These are phyloP conservation scores for Areca catechu DNA, from an alignment of 176 grass and related monocot genomes.

Conservation along the genomic window DNA sequence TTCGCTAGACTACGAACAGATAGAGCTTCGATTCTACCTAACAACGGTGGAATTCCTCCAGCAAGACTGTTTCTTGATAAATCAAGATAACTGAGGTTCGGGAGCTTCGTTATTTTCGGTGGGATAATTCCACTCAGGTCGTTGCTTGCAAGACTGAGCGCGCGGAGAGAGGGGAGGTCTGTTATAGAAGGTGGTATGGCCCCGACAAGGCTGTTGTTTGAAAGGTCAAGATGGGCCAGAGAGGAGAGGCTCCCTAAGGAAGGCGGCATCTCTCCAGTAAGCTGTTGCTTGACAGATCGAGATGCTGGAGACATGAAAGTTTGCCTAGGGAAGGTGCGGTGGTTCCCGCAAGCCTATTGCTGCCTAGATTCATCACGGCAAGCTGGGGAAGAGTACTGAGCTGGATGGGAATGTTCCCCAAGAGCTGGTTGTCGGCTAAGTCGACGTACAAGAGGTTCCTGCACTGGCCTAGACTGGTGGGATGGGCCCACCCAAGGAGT, in stretches of 20 bases:
- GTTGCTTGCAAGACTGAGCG: too few relatives aligned
- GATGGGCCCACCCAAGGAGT: too few relatives aligned
- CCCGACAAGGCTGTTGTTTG: background rate
- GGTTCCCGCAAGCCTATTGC: background rate
- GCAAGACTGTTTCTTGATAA: background rate
- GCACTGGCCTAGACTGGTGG: background rate
- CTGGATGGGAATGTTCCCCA: background rate
- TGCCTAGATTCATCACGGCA: background rate
- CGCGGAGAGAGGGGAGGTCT: background rate
- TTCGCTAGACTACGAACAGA: background rate
- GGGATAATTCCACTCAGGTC: too few relatives aligned
- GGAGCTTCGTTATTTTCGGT: background rate
- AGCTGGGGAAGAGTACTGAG: background rate
- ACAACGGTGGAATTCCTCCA: background rate
- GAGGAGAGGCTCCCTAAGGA: background rate
- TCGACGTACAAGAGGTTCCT: background rate
- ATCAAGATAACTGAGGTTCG: background rate
- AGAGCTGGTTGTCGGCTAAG: background rate
- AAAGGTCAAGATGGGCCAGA: background rate
- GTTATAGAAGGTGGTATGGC: conserved; percentile 2
- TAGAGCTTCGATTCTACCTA: background rate
- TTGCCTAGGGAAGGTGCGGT: background rate
- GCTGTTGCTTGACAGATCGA: conserved; percentile 3
- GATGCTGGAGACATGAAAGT: background rate
- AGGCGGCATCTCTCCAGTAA: background rate